Evolutionary conservation across 2,329 filamentous ascomycete genomes (phyloP), one percentile per base, ranked within the genome.

Genomic region (Saccharata proteae): DNA sequence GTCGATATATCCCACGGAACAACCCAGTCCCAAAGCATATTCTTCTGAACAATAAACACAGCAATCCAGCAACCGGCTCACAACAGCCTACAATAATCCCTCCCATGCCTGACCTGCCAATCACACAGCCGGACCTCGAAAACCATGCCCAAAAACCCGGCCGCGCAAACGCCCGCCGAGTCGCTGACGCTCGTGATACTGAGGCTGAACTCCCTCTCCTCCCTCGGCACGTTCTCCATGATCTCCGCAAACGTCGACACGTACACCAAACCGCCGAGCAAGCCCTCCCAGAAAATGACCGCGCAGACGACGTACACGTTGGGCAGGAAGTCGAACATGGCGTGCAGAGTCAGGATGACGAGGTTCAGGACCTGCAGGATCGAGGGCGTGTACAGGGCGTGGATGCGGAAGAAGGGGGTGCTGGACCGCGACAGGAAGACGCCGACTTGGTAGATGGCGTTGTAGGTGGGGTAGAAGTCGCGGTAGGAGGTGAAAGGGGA

Each of bases 211-310:
- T 98, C 90, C 5, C 88, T 70, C 32, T 94, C 85, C 18, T 75
- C 71, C 4, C 68, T 62, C 0, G 76, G 74, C 1, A 94, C 76
- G 5, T 77, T 75, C 46, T 94, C 84, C 52, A 84, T 79, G 39
- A 98, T 94, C 51, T 92, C 82, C 0, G 86, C 84, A 55, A 96
- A 98, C 0, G 86, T 93, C 47, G 88, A 93, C 37, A 96, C 86
- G 46, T 98, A 98, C 0, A 96, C 90, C 3, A 84, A 66, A 0
- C 90, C 90, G 1, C 90, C 90, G 0, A 98, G 63, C 9, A 96
- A 55, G 0, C 90, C 90, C 53, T 96, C 90, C 88, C 88, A 96
- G 48, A 96, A 90, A 13, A 94, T 67, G 38, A 96, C 63, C 14
- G 71, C 37, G 47, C 93, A 94, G 1, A 96, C 64, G n/a, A 93